These are phyloP conservation scores for Heracleum sosnowskyi DNA, from an alignment of 129 eudicot species.

Conservation along the genomic window DNA sequence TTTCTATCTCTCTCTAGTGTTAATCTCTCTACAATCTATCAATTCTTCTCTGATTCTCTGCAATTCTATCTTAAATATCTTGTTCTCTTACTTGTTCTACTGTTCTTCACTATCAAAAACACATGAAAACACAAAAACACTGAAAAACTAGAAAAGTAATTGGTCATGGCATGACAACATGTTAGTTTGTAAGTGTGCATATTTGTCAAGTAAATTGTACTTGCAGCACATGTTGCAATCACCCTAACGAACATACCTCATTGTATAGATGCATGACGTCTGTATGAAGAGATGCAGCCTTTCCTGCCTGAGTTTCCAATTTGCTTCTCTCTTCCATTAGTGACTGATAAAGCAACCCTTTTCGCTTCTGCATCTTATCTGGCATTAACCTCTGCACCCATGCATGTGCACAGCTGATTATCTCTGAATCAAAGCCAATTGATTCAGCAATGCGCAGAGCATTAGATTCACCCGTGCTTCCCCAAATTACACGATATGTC, in stretches of 20 bases:
- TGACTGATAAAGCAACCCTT: slow-evolving; percentile 64
- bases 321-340: slow-evolving; percentile 67
- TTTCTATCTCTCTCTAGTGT: too few relatives aligned
- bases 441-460: slow-evolving; percentile 77
- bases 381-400: slow-evolving; percentile 81
- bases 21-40: too few relatives aligned
- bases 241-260: slow-evolving; percentile 49
- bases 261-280: slow-evolving; percentile 53
- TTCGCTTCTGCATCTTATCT: slow-evolving; percentile 64
- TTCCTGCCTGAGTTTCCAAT: slow-evolving; percentile 49
- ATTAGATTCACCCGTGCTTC: slow-evolving; percentile 87
- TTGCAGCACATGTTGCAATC: background rate
- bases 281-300: slow-evolving; percentile 58
- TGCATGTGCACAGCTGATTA: slow-evolving; percentile 58
- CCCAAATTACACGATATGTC: slow-evolving; percentile 89
- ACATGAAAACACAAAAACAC: too few relatives aligned
- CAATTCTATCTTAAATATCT: too few relatives aligned
- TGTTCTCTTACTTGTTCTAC: too few relatives aligned
- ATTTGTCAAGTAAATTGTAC: background rate
- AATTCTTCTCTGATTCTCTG: too few relatives aligned
- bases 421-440: slow-evolving; percentile 64
- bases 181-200: background rate
- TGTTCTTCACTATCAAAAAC: too few relatives aligned
- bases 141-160: too few relatives aligned
- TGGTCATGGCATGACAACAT: too few relatives aligned